These are phyloP conservation scores for Collybia sp. DNA, from an alignment of 768 basidiomycete genomes.

Conservation along the genomic window DNA sequence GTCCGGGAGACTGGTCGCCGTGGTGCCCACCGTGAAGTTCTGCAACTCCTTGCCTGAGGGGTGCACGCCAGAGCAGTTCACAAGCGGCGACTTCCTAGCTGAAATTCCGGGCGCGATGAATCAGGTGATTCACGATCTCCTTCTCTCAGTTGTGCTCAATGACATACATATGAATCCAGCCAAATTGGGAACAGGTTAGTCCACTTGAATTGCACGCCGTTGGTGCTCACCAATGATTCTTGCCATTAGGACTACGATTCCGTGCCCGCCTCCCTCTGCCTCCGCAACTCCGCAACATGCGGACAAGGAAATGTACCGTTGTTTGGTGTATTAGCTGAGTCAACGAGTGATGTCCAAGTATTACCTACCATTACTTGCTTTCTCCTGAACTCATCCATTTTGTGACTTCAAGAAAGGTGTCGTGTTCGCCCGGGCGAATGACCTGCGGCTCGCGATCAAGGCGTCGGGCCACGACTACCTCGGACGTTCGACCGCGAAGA, in stretches of 20 bases:
- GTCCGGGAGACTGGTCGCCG: slow-evolving; percentile 16
- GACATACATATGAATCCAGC: neutral
- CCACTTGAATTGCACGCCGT: neutral
- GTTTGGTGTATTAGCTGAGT: slow-evolving; percentile 22
- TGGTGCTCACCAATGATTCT: too few species aligned
- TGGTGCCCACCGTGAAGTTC: slow-evolving; percentile 16
- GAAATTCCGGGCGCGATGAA: slow-evolving; percentile 15
- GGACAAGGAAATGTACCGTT: slow-evolving; percentile 26
- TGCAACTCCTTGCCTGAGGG: slow-evolving; percentile 9
- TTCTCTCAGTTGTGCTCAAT: neutral
- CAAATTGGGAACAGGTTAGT: slow-evolving; percentile 11
- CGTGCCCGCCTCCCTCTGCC: slow-evolving; percentile 18
- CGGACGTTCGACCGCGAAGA: slow-evolving; percentile 28
- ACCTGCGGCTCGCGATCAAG: slow-evolving; percentile 26
- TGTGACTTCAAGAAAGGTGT: slow-evolving; percentile 18
- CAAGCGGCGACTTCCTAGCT: slow-evolving; percentile 13
- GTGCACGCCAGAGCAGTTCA: slow-evolving; percentile 5
- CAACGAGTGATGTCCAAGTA: slow-evolving; percentile 23
- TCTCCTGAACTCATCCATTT: neutral
- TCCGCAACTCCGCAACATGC: slow-evolving; percentile 17
- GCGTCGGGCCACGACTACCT: slow-evolving; percentile 27
- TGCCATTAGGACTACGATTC: slow-evolving; percentile 20
- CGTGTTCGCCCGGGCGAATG: slow-evolving; percentile 19
- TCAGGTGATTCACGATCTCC: slow-evolving; percentile 6
- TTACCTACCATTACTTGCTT: neutral